Evolutionary conservation across 257 asterid genomes (phyloP), one percentile per base, ranked within the genome.

Genomic region (Rehmannia glutinosa): DNA sequence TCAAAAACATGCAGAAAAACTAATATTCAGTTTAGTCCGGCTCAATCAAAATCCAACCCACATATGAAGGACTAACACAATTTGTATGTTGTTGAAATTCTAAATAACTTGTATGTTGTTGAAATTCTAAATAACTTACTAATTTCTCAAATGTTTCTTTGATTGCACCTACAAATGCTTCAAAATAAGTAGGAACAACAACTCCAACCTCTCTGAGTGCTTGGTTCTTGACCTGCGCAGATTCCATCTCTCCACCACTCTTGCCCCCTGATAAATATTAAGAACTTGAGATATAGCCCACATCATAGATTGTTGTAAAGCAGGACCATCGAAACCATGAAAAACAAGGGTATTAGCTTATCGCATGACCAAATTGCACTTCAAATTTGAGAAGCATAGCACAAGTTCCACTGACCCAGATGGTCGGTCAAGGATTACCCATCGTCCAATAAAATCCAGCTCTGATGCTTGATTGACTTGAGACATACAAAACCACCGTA

Each of bases 161-260:
- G 75, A 94, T 88, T 52, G 89, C 85, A 25, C 80, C 81, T 84
- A 91, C 99, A 68, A 94, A 84, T 72, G 97, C 91, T 82, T 94
- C 99, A 73, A 38, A 94, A n/a, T 97, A 94, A 75, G 96, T 87
- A 53, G 99, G 99, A 70, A 94, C 99, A 62, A 77, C 86, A 69
- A 97, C 99, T 45, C 99, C 97, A 65, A 93, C 96, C 11, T 91
- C 97, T 78, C 74, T 81, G 56, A 94, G 95, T 66, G 99, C 97
- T 84, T 85, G 86, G 71, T 91, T 94, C 82, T 94, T 94, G 68
- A 90, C 99, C 86, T 94, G 99, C 30, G 99, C 99, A 59, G 99
- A 94, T 78, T 94, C 99, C 95, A 94, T 67, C 72, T 94, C 99
- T 46, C 96, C 97, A 58, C 99, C 99, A 84, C 99, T 94, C 83